Conservation (phyloP, 2,329 filamentous ascomycete species). For the Exutisphaerella laricina region DNA sequence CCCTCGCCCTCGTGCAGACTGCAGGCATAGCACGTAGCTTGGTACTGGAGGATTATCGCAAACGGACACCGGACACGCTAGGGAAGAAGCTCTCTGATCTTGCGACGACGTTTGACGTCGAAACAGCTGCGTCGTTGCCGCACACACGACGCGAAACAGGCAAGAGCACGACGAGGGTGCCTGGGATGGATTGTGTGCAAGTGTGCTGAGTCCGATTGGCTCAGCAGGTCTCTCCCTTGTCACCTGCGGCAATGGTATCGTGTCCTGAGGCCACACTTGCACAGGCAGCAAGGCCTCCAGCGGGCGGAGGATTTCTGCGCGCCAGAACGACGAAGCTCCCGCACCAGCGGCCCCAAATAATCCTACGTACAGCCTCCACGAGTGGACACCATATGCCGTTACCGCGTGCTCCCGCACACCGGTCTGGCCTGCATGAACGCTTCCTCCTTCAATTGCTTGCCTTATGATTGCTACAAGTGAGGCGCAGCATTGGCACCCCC, state of each 20-base stretch:
- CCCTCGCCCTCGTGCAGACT: too few species aligned
- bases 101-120: background rate
- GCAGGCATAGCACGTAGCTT: too few species aligned
- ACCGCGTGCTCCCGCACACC: slow-evolving; percentile 4
- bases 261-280: background rate
- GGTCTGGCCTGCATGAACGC: slow-evolving; percentile 8
- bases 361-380: too few species aligned
- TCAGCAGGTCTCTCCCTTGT: background rate
- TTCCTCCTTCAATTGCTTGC: background rate
- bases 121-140: background rate
- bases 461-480: slow-evolving; percentile 2
- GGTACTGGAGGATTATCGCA: background rate
- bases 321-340: slow-evolving; percentile 1
- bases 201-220: background rate
- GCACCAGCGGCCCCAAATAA: background rate
- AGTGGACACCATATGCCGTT: too few species aligned
- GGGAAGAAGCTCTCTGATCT: background rate
- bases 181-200: background rate
- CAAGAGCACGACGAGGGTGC: slow-evolving; percentile 3
- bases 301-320: too few species aligned
- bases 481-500: slow-evolving; percentile 2
- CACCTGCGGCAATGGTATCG: too few species aligned
- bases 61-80: slow-evolving; percentile 2
- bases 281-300: slow-evolving; percentile 5
- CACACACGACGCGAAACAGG: slow-evolving; percentile 1